phyloP scores from a whole-genome alignment of 75 land plant species.

The Ceratopteris richardii region DNA sequence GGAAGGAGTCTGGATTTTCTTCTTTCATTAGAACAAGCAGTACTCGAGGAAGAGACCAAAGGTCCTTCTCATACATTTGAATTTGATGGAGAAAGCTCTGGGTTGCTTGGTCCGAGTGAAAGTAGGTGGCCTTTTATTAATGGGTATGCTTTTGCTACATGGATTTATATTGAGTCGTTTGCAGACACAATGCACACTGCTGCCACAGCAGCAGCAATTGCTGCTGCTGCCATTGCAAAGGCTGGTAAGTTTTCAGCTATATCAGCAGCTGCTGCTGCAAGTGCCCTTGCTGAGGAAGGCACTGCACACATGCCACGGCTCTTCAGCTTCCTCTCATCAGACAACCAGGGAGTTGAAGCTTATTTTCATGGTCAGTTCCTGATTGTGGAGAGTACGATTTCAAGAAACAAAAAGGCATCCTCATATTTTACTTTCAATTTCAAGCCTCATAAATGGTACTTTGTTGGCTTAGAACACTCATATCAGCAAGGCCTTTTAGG shows the following conservation, averaged over 20 bases:
- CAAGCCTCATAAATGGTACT: slow-evolving; percentile 93
- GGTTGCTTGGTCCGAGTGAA: slow-evolving; percentile 93
- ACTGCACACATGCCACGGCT: slow-evolving; percentile 97
- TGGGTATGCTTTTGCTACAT: slow-evolving; percentile 98
- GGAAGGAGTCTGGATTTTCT: slow-evolving; percentile 51
- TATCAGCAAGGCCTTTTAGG: slow-evolving; percentile 76
- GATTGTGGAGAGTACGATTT: slow-evolving; percentile 78
- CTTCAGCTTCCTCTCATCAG: slow-evolving; percentile 90
- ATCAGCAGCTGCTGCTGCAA: slow-evolving; percentile 98
- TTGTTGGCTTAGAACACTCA: slow-evolving; percentile 89
- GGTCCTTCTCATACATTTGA: slow-evolving; percentile 93
- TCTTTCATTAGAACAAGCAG: slow-evolving; percentile 72
- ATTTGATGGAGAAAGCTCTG: slow-evolving; percentile 99
- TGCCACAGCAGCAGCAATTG: slow-evolving; percentile 93
- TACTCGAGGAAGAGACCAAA: slow-evolving; percentile 63
- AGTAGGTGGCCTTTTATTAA: slow-evolving; percentile 90
- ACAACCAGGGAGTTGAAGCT: slow-evolving; percentile 92
- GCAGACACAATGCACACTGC: slow-evolving; percentile 87
- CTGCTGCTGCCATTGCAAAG: slow-evolving; percentile 88
- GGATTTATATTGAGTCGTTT: slow-evolving; percentile 97
- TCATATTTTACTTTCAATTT: slow-evolving; percentile 91
- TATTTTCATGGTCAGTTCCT: slow-evolving; percentile 98
- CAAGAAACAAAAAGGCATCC: slow-evolving; percentile 83
- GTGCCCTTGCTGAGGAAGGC: slow-evolving; percentile 98
- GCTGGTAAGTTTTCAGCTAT: slow-evolving; percentile 91